Conservation (phyloP, 1,284 basidiomycete species). For the Phenoliferia sp. region DNA sequence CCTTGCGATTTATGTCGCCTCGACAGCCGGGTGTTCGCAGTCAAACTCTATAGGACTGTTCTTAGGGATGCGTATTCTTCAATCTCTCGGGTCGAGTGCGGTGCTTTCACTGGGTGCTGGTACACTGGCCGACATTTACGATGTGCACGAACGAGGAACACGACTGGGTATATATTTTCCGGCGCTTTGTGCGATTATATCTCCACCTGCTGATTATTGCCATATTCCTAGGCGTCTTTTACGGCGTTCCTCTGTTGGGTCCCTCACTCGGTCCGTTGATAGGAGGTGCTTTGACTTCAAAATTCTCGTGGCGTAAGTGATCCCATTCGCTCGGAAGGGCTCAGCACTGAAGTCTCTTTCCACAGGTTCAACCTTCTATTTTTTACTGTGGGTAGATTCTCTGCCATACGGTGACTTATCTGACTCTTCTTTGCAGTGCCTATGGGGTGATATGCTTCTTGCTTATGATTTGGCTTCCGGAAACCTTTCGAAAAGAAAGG, state of each 20-base stretch:
- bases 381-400: slow-evolving; percentile 54
- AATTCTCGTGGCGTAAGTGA: slow-evolving; percentile 72
- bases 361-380: no score
- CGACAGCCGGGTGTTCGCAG: slow-evolving; percentile 21
- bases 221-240: no score
- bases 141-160: slow-evolving; percentile 62
- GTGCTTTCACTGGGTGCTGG: slow-evolving; percentile 74
- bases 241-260: slow-evolving; percentile 53
- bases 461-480: slow-evolving; percentile 45
- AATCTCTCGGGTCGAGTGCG: slow-evolving; percentile 49
- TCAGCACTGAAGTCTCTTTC: no score
- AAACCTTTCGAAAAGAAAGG: slow-evolving; percentile 75
- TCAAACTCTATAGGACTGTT: slow-evolving; percentile 55
- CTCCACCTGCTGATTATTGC: no score
- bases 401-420: no score
- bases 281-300: slow-evolving; percentile 55
- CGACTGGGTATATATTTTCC: slow-evolving; percentile 64
- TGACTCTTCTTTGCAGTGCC: not conserved
- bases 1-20: slow-evolving; percentile 36
- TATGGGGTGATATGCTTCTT: slow-evolving; percentile 20
- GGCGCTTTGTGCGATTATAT: no score
- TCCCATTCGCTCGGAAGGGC: no score
- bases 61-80: slow-evolving; percentile 66
- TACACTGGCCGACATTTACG: slow-evolving; percentile 54
- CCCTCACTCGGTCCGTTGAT: slow-evolving; percentile 63